Evolutionary conservation across 2,329 filamentous ascomycete species (phyloP).

Genomic region (Diaporthe sp.): DNA sequence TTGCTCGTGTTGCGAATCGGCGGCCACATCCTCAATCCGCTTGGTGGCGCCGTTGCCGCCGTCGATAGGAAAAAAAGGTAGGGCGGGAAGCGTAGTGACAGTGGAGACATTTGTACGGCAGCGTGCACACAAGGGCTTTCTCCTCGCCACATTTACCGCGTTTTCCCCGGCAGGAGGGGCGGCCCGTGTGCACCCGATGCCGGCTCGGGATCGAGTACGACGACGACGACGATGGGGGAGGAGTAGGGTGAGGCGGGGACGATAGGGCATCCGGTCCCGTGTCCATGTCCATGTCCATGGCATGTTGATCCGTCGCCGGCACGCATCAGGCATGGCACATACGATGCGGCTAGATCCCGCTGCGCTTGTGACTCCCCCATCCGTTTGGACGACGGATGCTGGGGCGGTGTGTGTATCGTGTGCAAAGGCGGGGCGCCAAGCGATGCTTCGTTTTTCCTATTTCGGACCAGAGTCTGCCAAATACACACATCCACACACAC

Average conservation of each 20-base stretch:
- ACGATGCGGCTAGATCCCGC: background rate
- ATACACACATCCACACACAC: too few species aligned
- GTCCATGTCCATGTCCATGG: background rate
- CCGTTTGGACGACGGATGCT: background rate
- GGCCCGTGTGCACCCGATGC: background rate
- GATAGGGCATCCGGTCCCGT: background rate
- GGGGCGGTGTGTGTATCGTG: background rate
- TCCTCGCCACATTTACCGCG: background rate
- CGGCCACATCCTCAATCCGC: too few species aligned
- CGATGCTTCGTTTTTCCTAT: background rate
- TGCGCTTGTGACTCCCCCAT: background rate
- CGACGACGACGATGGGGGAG: background rate
- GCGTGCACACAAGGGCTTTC: background rate
- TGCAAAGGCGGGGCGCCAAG: background rate
- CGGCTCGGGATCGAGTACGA: background rate
- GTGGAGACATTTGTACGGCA: background rate
- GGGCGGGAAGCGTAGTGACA: background rate
- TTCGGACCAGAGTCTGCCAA: background rate
- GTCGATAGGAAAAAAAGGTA: background rate
- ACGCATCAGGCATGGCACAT: background rate
- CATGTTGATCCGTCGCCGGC: background rate
- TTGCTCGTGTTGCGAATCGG: too few species aligned
- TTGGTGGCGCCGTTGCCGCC: background rate
- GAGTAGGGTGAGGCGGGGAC: background rate
- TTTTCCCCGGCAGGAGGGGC: background rate